phyloP scores from a whole-genome alignment of 2,329 filamentous ascomycete species.

The Zymoseptoria brevis region DNA sequence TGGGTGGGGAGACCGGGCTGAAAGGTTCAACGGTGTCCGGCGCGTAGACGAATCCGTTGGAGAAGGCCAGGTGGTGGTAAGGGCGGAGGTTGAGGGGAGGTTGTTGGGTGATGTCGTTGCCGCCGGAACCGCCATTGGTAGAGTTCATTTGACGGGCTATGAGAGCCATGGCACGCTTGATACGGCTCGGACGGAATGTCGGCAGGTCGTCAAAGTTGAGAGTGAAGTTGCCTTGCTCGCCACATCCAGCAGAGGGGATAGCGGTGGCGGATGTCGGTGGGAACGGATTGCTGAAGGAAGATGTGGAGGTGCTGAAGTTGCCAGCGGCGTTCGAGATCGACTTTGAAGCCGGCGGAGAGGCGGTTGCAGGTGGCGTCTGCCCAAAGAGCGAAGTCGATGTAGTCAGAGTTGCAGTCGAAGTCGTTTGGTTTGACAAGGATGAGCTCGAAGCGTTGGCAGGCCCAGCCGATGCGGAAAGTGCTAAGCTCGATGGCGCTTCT shows the following conservation, averaged over 20 bases:
- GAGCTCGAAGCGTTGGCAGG: not conserved
- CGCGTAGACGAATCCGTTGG: constrained; percentile 43
- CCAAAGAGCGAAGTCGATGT: not conserved
- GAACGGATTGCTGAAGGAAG: constrained; percentile 11
- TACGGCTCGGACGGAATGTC: constrained; percentile 20
- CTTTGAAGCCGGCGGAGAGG: not conserved
- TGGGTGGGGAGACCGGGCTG: constrained; percentile 38
- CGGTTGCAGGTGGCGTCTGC: not conserved
- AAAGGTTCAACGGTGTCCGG: constrained; percentile 40
- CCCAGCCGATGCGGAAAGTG: not conserved
- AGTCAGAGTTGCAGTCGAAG: not conserved
- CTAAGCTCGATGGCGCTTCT: not conserved
- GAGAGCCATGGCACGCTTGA: constrained; percentile 17
- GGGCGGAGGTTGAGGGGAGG: constrained; percentile 37
- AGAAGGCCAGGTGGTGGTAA: constrained; percentile 46
- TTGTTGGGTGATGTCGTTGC: constrained; percentile 27
- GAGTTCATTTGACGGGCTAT: constrained; percentile 8
- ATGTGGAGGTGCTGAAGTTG: constrained; percentile 5
- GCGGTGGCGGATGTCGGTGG: constrained; percentile 16
- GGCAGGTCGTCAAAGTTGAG: constrained; percentile 31
- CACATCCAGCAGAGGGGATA: constrained; percentile 27
- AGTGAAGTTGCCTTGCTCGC: constrained; percentile 40
- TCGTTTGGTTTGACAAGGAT: not conserved
- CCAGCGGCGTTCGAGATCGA: not conserved
- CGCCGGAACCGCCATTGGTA: constrained; percentile 17